Base-by-base conservation (phyloP, 2,329 filamentous ascomycete genomes). In the Fusarium marasasianum region DNA sequence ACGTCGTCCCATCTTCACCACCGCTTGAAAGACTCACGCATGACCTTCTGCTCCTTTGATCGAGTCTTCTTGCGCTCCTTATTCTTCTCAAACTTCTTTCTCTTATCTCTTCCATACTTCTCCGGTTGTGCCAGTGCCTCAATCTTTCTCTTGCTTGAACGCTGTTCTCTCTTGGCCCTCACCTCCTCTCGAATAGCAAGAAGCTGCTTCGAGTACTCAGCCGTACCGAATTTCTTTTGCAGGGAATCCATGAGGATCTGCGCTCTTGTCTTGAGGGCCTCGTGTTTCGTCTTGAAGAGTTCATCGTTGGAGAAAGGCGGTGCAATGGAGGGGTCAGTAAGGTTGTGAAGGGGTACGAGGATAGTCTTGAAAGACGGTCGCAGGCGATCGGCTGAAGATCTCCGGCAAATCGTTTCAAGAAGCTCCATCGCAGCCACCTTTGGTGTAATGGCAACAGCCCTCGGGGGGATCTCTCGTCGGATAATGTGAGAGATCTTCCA, bases 51-150 rank as follows among this genome's bases (percentile, higher is more conserved):
- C 84, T 94, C 92, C 75, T 87, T 84, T 0, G 93, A 92, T 82
- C 90, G 94, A 82, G 92, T 93, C 88, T 94, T 97, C 81, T 92
- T 91, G 82, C 91, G 91, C 77, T 92, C 92, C 84, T 92, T 95
- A 87, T 96, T 96, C 86, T 92, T 91, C 80, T 96, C 94, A 71
- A 93, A 88, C 86, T 92, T 95, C 86, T 92, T 93, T 81, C 89
- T 91, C 90, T 98, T 98, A 77, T 93, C 91, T 79, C 88, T 87
- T 35, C 91, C 94, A 77, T 91, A 91, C 80, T 88, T 92, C 84
- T 96, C 96, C 4, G 96, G 96, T 79, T 93, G 90, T 56, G 89
- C 89, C 31, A 99, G 91, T 17, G 94, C 94, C 80, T 97, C 95
- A 73, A 98, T 94, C 83, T 94, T 94, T 78, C 96, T 90, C 89